phyloP scores from a whole-genome alignment of 164 flowering plant genomes.

The Brasenia schreberi region DNA sequence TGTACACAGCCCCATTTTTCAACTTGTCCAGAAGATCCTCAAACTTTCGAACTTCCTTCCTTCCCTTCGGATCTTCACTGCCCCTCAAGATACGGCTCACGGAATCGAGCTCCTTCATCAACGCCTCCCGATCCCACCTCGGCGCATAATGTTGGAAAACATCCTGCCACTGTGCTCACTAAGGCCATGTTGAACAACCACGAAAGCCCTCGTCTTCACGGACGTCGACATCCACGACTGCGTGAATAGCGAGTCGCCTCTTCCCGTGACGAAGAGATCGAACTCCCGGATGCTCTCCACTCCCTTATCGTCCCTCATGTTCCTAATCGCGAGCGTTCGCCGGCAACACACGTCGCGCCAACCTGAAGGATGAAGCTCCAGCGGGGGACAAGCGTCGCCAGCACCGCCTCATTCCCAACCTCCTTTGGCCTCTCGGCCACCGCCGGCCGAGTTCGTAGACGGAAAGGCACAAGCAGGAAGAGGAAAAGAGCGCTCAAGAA shows the following conservation, averaged over 20 bases:
- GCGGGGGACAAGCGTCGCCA: conserved; percentile 13
- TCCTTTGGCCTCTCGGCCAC: conserved; percentile 14
- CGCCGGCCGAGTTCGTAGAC: conserved; percentile 11
- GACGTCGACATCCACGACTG: conserved; percentile 59
- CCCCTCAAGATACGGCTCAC: conserved; percentile 84
- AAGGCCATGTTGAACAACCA: too few relatives aligned
- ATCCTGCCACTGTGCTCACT: too few relatives aligned
- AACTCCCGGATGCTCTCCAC: conserved; percentile 22
- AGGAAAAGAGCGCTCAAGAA: conserved; percentile 28
- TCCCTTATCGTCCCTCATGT: conserved; percentile 28
- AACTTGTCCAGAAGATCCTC: conserved; percentile 78
- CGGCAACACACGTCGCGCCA: conserved; percentile 21
- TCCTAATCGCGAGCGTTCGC: conserved; percentile 35
- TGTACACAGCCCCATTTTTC: conserved; percentile 62
- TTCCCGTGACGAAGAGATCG: conserved; percentile 23
- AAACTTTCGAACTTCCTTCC: conserved; percentile 83
- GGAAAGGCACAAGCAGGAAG: conserved; percentile 33
- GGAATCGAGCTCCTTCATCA: conserved; percentile 77
- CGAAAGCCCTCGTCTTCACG: conserved; percentile 30
- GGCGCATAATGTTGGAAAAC: conserved; percentile 96
- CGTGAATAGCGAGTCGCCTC: conserved; percentile 56
- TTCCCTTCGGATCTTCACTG: conserved; percentile 83
- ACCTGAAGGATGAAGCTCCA: conserved; percentile 6
- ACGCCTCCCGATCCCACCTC: conserved; percentile 69
- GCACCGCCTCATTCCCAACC: conserved; percentile 18